Evolutionary conservation across 176 grass and related monocot species (phyloP), one percentile per base, ranked within the genome.

Genomic region (Oryza rufipogon): DNA sequence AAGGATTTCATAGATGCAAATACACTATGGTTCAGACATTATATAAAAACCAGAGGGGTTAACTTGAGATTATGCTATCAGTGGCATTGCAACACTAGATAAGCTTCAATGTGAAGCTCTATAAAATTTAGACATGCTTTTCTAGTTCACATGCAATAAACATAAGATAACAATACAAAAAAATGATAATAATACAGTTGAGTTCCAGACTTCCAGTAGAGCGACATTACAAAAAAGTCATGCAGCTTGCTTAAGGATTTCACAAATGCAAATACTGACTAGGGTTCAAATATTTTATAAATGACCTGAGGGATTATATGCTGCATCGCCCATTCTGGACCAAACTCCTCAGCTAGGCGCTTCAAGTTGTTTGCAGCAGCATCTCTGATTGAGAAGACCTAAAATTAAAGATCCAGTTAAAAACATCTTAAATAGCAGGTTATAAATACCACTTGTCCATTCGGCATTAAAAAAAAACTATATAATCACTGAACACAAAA

Each of bases 341-440:
- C 89, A 54, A 95, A 98, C 68, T 93, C 96, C 90, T 98, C 96
- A 32, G 96, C 91, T 19, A 98, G 79, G 17, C 96, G 93, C 81
- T 98, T 98, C 48, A 98, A 92, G 71, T 98, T 98, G 83, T 93
- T 95, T 26, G 91, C 91, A 4, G 93, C 96, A 71, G 96, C 93
- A 88, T 98, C 93, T 90, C 93, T 89, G 74, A 98, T 98, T 1
- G 96, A 95, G 83, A 92, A 98, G 68, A 95, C 96, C 93, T 98
- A 81, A 75, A 90, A 85, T 67, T 36, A 41, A 54, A 83, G 83
- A 11, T 51, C 20, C 12, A 1, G 7, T 79, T 69, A 76, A 47
- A 5, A 15, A 20, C 28, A 44, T 26, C 41, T 16, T 16, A 51
- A 6, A 7, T 48, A 80, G 23, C n/a, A 68, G 14, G 25, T 9